Evolutionary conservation across 2,329 filamentous ascomycete genomes (phyloP), one percentile per base, ranked within the genome.

Genomic region (Curvularia sp.): DNA sequence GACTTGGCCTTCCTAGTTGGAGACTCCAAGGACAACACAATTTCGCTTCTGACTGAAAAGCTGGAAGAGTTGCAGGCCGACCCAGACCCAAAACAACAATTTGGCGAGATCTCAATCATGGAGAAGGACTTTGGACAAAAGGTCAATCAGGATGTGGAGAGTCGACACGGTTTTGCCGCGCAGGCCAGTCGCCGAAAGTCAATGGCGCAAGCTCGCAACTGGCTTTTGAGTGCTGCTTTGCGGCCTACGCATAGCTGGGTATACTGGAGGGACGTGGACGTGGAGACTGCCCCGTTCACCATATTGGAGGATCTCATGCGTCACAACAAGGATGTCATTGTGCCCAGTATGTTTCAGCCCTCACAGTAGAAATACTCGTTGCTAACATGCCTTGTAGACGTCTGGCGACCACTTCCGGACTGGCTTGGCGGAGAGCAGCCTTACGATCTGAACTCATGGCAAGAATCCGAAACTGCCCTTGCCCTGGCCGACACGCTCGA

Each of bases 71-170:
- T 97, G 13, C 95, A 99, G 79, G 87, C 86, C 23, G 86, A 95
- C 60, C 83, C 88, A 21, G 91, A 97, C 68, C 87, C 89, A 10
- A 89, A 87, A 68, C 89, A 93, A 78, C 88, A 90, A 15, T 99
- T 93, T 74, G 95, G 95, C 60, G 95, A 99, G 80, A 95, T 99
- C 57, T 97, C 92, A 0, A 95, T 99, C 59, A 93, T 99, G 65
- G 92, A 98, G 80, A 99, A 99, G 80, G 94, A 99, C 77, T 99
- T 99, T 81, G 95, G 95, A 3, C 95, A 99, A 77, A 94, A 94
- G 76, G 95, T 99, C 59, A 92, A 96, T 64, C 95, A 99, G 79
- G 94, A 99, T 79, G 93, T 98, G 25, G 95, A 99, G 80, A 97
- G 92, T 75, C 89, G 95, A 66, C 95, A 99, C 78, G 96, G 95